Evolutionary conservation across 148 eudicot species (phyloP), one percentile per base, ranked within the genome.

Genomic region (Dysphania ambrosioides): DNA sequence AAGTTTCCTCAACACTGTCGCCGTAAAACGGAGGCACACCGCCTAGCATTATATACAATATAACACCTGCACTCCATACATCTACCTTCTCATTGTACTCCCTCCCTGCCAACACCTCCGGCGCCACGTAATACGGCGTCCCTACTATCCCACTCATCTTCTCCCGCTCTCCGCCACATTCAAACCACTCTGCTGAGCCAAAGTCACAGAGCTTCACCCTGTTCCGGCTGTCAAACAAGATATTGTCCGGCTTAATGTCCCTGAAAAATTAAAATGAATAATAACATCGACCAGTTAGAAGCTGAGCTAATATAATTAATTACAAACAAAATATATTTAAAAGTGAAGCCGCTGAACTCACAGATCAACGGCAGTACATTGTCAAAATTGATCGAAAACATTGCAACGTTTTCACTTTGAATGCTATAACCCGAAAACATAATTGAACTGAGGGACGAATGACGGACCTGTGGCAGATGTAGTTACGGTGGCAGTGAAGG

Each of bases 101-200:
- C 76, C 87, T 68, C 1, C 97, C 98, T 1, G 79, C 69, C 73
- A 93, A 66, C 6, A 93, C 91, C 84, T 93, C 98, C 26, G 98
- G 97, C 21, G 98, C 98, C 16, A 93, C 93, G 23, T 93, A 93
- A 51, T 90, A 91, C 66, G 98, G 98, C 34, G 98, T 93, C 31
- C 98, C 98, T 5, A 91, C 97, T 11, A 91, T 72, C n/a, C 98
- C 98, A 0, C 56, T 83, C 96, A 93, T 90, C 72, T 44, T 31
- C 36, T 60, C 32, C 5, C 58, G 34, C 31, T 68, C 85, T 76
- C 87, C 83, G 2, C 62, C 69, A 9, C 41, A 81, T 6, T 81
- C 75, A 47, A 87, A 91, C 87, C 85, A 84, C 87, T 91, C 95
- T 0, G 97, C 97, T 0, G 97, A 89, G 2, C 98, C 98, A 29